These are phyloP conservation scores for Scenedesmus sp. DNA, from an alignment of 163 green algal species.

Conservation along the genomic window DNA sequence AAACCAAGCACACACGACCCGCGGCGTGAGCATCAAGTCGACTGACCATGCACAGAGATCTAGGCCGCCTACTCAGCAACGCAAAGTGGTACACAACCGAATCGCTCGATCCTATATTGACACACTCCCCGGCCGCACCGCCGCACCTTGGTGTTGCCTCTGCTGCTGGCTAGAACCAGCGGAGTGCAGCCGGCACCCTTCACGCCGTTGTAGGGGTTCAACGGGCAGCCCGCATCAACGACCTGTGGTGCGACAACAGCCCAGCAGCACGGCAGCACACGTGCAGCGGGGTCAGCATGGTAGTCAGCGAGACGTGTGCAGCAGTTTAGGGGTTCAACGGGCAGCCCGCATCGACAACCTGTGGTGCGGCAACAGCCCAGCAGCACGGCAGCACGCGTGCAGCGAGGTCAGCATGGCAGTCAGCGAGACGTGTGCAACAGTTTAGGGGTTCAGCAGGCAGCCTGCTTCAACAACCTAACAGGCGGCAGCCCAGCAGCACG, in stretches of 20 bases:
- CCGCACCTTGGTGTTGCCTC: conserved; percentile 18
- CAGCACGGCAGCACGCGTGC: no score
- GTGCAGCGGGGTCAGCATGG: not conserved
- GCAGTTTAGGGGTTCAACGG: conserved; percentile 8
- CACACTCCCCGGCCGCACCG: not conserved
- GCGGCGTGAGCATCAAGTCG: no score
- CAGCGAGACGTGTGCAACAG: not conserved
- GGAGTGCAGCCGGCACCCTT: conserved; percentile 27
- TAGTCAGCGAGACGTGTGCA: not conserved
- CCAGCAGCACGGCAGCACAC: no score
- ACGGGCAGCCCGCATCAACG: conserved; percentile 18
- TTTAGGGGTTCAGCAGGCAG: no score
- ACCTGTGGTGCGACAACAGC: not conserved
- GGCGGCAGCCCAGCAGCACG: no score
- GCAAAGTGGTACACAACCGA: no score
- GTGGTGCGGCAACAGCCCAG: not conserved
- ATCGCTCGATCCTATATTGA: not conserved
- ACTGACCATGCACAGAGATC: no score
- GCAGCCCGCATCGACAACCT: conserved; percentile 30
- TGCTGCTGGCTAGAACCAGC: conserved; percentile 30
- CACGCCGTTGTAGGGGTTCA: conserved; percentile 25
- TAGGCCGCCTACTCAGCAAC: no score
- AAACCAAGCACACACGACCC: no score
- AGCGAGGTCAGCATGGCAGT: not conserved
- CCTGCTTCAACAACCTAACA: no score